A percentile compares a stretch with the other conserved stretches of the same genome.
phyloP scores from a whole-genome alignment of 768 basidiomycete genomes.

The Leccinum truebloodii region DNA sequence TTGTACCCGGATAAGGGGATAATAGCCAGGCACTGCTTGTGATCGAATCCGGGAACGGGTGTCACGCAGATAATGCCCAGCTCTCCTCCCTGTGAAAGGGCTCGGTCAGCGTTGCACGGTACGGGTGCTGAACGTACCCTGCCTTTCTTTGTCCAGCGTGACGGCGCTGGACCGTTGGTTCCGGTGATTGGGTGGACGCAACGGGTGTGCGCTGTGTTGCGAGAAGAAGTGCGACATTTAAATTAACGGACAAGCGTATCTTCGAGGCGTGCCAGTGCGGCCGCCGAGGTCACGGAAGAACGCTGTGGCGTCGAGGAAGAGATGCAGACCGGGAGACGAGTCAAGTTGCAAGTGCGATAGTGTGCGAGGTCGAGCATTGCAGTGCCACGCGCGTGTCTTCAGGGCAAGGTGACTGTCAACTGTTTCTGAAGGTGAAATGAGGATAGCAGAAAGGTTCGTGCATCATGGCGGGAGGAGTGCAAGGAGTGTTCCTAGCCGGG shows the following conservation, averaged over 20 bases:
- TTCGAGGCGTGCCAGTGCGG: conserved; percentile 8
- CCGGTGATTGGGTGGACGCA: conserved; percentile 29
- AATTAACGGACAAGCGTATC: conserved; percentile 23
- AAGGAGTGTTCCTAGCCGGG: conserved; percentile 32
- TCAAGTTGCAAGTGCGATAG: conserved; percentile 12
- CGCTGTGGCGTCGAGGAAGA: not conserved
- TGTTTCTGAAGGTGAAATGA: conserved; percentile 13
- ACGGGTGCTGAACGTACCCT: conserved; percentile 16
- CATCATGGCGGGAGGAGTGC: conserved; percentile 28
- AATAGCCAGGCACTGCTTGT: conserved; percentile 22
- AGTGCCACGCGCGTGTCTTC: conserved; percentile 6
- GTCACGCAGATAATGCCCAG: conserved; percentile 7
- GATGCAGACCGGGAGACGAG: conserved; percentile 4
- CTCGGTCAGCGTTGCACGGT: conserved; percentile 4
- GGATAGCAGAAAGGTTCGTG: conserved; percentile 9
- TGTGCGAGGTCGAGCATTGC: not conserved
- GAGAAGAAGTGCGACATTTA: conserved; percentile 19
- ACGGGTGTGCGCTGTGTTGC: conserved; percentile 16
- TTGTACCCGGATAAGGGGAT: conserved; percentile 34
- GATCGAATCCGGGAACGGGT: conserved; percentile 21
- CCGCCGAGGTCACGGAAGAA: conserved; percentile 4
- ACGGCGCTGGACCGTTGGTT: conserved; percentile 1
- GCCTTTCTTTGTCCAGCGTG: not conserved
- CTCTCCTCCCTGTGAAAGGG: conserved; percentile 1
- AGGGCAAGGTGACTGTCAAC: conserved; percentile 4